These are phyloP conservation scores for Citrus mangshanensis DNA, from an alignment of 345 rosid genomes.

Conservation along the genomic window DNA sequence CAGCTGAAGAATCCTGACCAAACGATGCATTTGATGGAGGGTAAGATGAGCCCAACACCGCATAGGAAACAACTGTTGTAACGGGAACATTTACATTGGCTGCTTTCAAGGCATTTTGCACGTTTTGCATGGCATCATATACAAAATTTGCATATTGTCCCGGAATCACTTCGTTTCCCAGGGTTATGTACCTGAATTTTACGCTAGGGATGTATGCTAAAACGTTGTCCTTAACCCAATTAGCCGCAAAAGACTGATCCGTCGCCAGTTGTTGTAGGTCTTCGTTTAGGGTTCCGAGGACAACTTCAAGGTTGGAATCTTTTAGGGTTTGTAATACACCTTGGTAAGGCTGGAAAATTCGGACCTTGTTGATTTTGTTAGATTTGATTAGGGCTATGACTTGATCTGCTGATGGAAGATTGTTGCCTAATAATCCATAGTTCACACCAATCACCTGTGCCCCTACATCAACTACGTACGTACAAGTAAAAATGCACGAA, in stretches of 20 bases:
- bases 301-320: constrained; percentile 6
- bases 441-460: constrained; percentile 5
- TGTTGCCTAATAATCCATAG: neutral
- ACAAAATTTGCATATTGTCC: neutral
- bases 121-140: constrained; percentile 6
- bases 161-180: constrained; percentile 4
- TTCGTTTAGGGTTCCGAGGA: constrained; percentile 3
- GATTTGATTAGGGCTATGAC: neutral
- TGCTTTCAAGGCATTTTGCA: neutral
- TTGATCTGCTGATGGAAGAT: neutral
- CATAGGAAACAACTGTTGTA: neutral
- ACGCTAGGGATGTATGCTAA: neutral
- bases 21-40: constrained; percentile 19
- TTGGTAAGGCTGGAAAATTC: constrained; percentile 9
- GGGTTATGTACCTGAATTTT: neutral
- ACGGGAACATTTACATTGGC: neutral
- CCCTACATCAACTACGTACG: neutral
- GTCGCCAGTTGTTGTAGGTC: constrained; percentile 1
- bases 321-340: neutral
- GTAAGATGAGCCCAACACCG: neutral
- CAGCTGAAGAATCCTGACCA: neutral
- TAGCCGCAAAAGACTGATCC: neutral
- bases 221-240: constrained; percentile 8
- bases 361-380: neutral
- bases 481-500: neutral